These are phyloP conservation scores for Ophiostoma australiae DNA, from an alignment of 2,329 filamentous ascomycete genomes.

Conservation along the genomic window DNA sequence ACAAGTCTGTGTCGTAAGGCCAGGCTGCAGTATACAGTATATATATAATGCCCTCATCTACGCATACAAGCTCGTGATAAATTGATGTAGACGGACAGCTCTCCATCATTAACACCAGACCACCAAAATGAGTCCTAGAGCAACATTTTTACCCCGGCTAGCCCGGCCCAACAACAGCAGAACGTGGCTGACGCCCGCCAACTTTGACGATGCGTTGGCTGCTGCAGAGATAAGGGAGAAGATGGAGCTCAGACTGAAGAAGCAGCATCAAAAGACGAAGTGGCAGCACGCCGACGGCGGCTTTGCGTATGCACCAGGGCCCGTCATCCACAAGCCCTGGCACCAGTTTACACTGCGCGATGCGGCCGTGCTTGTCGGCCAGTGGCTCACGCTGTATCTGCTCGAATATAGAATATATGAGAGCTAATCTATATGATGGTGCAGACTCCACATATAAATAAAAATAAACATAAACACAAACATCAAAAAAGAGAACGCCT, in stretches of 20 bases:
- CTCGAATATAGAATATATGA: neutral
- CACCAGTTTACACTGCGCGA: conserved; percentile 11
- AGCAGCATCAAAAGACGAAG: neutral
- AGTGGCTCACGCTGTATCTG: neutral
- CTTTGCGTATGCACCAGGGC: conserved; percentile 21
- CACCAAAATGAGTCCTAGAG: neutral
- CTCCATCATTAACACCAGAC: neutral
- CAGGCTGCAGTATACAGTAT: too few species aligned
- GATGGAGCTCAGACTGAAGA: neutral
- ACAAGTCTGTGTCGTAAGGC: neutral
- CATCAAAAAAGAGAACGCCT: neutral
- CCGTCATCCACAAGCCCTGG: conserved; percentile 17
- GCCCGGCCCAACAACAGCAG: neutral
- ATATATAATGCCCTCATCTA: neutral
- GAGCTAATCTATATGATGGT: conserved; percentile 8
- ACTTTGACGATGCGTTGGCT: neutral
- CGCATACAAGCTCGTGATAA: neutral
- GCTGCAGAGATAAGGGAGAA: neutral
- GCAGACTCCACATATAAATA: neutral
- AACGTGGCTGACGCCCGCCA: neutral
- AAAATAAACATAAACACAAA: neutral
- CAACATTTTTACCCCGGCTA: conserved; percentile 1
- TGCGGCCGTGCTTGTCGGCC: neutral
- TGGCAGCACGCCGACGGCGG: conserved; percentile 13
- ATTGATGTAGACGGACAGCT: neutral